phyloP scores from a whole-genome alignment of 2,329 filamentous ascomycete species.

The Trichoderma sp. region DNA sequence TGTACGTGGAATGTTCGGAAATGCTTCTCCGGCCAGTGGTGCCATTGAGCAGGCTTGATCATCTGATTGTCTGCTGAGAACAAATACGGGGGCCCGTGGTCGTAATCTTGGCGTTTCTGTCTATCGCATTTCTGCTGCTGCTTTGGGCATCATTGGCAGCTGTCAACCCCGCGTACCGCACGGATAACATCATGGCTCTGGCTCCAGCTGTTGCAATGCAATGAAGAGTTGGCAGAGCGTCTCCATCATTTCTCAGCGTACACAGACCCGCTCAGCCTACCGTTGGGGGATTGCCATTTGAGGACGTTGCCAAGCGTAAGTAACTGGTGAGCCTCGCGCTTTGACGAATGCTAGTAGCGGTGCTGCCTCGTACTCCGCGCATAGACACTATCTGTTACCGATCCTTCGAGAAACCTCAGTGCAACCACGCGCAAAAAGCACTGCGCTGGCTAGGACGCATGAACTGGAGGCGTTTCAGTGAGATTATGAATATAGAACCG shows the following conservation, averaged over 20 bases:
- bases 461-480: constrained; percentile 22
- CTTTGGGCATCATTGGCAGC: background rate
- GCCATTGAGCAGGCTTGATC: constrained; percentile 13
- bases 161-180: constrained; percentile 6
- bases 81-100: constrained; percentile 1
- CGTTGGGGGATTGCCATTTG: too few species aligned
- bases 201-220: background rate
- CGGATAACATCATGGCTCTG: background rate
- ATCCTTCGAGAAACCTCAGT: background rate
- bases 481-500: constrained; percentile 1
- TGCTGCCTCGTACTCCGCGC: background rate
- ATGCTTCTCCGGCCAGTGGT: constrained; percentile 7
- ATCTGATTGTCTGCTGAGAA: constrained; percentile 27
- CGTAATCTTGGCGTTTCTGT: constrained; percentile 23
- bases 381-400: background rate
- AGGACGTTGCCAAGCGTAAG: background rate
- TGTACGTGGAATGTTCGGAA: constrained; percentile 8
- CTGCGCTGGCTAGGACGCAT: background rate
- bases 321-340: background rate
- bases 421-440: background rate
- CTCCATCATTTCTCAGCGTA: background rate
- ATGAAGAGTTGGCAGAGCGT: background rate
- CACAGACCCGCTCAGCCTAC: background rate
- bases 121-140: background rate
- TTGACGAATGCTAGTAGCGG: background rate